Base-by-base conservation (phyloP, 768 basidiomycete genomes). In the Naganishia antarctica region DNA sequence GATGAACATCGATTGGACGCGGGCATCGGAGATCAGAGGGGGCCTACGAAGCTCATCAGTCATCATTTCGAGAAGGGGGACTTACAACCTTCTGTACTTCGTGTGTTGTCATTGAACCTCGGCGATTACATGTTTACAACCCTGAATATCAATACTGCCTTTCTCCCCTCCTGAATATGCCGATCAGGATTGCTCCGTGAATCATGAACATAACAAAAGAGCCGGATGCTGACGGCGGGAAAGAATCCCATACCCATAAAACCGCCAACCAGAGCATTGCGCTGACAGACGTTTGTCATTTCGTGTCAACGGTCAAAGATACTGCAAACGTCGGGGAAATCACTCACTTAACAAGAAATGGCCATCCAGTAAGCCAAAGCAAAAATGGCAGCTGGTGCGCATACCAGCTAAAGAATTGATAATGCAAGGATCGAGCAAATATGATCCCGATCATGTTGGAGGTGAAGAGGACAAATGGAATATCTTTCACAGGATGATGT, bases 361-460 rank as follows among this genome's bases (percentile, higher is more conserved):
- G 87, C 74, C 84, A 88, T 59, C 78, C 81, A 4, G 88, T 87
- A 11, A 50, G 85, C 83, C 86, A 92, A 3, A 84, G 80, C 29
- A 98, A 77, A 73, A 93, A 86, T 0, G 94, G 91, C 34, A 94
- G 76, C 70, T 93, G 90, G 63, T 89, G 87, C 11, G 87, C 90
- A 74, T 97, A 97, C 96, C 96, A 99, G 5, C 89, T 86, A 76
- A 96, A 96, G 78, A 99, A 99, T 70, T 99, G 96, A 74, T 97
- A 97, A 74, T 99, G 96, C 46, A 99, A 79, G 11, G 94, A 97
- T 21, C 96, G 85, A 23, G 96, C 90, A 74, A 90, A 96, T 7
- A 89, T 67, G 37, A 98, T 87, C 18, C 96, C 96, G 59, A 96
- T 86, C 41, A 98, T 75, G 73, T 98, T 98, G 16, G 88, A 88